Conservation (phyloP, 306 rosid species). For the Dalbergia oliveri region DNA sequence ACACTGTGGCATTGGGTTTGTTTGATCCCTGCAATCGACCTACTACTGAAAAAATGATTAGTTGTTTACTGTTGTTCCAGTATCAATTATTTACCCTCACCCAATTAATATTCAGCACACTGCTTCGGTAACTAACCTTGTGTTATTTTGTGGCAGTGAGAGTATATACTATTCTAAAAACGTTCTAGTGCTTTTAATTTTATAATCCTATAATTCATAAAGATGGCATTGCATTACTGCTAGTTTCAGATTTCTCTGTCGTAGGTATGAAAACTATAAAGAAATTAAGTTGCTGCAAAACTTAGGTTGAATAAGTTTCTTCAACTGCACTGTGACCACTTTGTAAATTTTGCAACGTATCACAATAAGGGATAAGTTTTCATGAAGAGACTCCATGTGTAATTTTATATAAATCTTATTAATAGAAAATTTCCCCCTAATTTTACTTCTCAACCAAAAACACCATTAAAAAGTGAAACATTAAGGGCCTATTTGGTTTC, state of each 20-base stretch:
- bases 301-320: conserved; percentile 18
- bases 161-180: conserved; percentile 19
- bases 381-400: no score
- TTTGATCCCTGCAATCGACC: neutral
- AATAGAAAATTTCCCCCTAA: no score
- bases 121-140: neutral
- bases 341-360: neutral
- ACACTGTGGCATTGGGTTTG: no score
- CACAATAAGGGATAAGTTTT: neutral
- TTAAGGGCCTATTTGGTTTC: no score
- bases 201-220: neutral
- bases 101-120: conserved; percentile 5
- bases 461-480: neutral
- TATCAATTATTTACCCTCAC: no score
- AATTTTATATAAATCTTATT: no score
- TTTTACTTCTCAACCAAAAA: no score
- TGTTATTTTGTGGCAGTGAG: conserved; percentile 29
- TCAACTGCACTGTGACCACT: conserved; percentile 28
- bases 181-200: conserved; percentile 26
- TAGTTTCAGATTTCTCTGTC: conserved; percentile 27
- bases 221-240: conserved; percentile 33
- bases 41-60: neutral
- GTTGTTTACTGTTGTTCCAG: no score
- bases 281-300: conserved; percentile 20
- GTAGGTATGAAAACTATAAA: conserved; percentile 30